Percentiles rank a stretch among this genome's conserved stretches.
phyloP scores from a whole-genome alignment of 2,329 filamentous ascomycete species.

The Zymoseptoria ardabiliae region DNA sequence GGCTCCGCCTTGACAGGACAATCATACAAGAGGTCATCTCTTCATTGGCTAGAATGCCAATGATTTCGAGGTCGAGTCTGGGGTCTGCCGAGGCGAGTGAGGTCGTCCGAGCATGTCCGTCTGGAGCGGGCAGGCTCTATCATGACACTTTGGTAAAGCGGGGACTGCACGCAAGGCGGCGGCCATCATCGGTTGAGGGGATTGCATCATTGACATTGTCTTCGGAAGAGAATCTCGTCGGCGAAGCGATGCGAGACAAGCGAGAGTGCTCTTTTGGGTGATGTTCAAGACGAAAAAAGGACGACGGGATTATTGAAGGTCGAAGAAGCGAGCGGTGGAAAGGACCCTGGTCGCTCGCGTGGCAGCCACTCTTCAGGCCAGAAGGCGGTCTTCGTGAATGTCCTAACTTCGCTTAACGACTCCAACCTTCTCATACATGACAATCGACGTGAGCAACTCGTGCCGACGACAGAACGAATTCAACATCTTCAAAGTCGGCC shows the following conservation, averaged over 20 bases:
- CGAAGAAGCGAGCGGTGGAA: neutral
- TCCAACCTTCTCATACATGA: neutral
- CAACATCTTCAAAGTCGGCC: too few relatives aligned
- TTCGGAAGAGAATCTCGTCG: neutral
- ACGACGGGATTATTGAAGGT: neutral
- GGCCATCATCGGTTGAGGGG: too few relatives aligned
- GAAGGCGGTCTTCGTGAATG: too few relatives aligned
- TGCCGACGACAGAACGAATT: too few relatives aligned
- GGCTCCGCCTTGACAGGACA: neutral
- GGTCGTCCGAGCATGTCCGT: neutral
- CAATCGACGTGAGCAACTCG: neutral
- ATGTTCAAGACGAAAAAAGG: neutral
- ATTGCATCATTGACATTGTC: neutral
- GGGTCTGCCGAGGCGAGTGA: neutral
- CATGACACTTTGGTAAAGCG: neutral
- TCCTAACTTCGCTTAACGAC: too few relatives aligned
- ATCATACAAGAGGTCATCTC: neutral
- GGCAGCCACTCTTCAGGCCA: too few relatives aligned
- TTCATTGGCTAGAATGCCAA: neutral
- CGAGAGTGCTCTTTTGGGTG: neutral
- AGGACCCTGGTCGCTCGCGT: neutral
- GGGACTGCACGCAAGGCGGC: neutral
- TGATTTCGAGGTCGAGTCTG: neutral
- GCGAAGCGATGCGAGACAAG: neutral
- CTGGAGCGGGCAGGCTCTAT: neutral